These are phyloP conservation scores for Haberlea rhodopensis DNA, from an alignment of 257 asterid genomes.

Conservation along the genomic window DNA sequence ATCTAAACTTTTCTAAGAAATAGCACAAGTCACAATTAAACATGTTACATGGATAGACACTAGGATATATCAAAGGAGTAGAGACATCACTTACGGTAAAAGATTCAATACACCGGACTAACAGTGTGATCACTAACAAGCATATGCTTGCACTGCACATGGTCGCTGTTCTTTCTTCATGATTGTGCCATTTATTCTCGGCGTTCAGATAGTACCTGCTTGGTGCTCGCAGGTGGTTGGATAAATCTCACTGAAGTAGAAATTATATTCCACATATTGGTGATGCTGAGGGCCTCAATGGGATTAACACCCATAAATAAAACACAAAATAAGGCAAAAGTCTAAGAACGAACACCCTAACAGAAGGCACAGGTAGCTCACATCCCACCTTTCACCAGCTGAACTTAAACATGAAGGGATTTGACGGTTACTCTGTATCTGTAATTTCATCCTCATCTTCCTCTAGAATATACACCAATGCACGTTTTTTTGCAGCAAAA, in stretches of 20 bases:
- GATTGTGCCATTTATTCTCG: too few species aligned
- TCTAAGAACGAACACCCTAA: not conserved
- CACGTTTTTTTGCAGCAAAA: slow-evolving; percentile 77
- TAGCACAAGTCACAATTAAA: too few species aligned
- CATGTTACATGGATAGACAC: too few species aligned
- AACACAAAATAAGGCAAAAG: not conserved
- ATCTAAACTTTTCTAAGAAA: too few species aligned
- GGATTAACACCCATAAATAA: not conserved
- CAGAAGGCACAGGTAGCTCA: slow-evolving; percentile 12
- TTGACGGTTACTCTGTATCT: slow-evolving; percentile 48
- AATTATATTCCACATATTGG: not conserved
- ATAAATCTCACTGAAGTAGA: not conserved
- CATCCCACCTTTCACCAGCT: not conserved
- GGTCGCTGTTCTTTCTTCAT: too few species aligned
- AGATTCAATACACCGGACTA: too few species aligned
- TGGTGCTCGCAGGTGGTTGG: too few species aligned
- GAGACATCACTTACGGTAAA: too few species aligned
- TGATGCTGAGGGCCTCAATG: not conserved
- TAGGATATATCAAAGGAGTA: too few species aligned
- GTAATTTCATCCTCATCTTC: slow-evolving; percentile 88
- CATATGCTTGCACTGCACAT: too few species aligned
- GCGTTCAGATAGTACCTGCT: too few species aligned
- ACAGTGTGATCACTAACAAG: too few species aligned
- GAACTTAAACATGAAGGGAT: slow-evolving; percentile 8
- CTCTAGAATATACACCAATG: slow-evolving; percentile 85